Conservation (phyloP, 208 protist genomes). For the Novymonas esmeraldas region DNA sequence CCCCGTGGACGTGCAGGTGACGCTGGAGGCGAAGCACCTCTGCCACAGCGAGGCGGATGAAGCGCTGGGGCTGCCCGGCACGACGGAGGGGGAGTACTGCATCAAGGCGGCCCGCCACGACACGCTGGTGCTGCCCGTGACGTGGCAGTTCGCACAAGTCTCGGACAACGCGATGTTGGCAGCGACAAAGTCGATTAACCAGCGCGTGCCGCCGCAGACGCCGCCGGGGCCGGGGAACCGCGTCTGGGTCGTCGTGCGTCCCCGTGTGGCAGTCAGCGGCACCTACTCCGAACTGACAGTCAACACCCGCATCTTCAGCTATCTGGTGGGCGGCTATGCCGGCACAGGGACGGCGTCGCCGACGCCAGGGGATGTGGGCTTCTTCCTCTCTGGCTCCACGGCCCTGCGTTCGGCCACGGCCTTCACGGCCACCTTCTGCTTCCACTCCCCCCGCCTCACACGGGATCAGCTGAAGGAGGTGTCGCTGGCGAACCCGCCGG, state of each 20-base stretch:
- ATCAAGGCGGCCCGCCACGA: conserved; percentile 17
- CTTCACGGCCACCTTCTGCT: conserved; percentile 35
- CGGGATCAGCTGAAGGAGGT: conserved; percentile 11
- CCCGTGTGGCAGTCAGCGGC: neutral
- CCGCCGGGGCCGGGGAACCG: neutral
- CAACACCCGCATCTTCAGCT: conserved; percentile 22
- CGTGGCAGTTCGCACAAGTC: conserved; percentile 13
- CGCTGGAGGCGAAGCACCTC: conserved; percentile 26
- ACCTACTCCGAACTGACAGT: conserved; percentile 18
- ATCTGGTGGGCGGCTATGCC: conserved; percentile 9
- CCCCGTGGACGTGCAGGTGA: conserved; percentile 29
- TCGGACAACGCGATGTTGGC: conserved; percentile 7
- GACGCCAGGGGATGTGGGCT: conserved; percentile 3
- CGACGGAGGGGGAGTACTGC: conserved; percentile 29
- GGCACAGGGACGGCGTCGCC: neutral
- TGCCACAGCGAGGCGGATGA: conserved; percentile 38
- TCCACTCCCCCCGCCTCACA: conserved; percentile 24
- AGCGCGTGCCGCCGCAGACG: neutral
- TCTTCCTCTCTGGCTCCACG: conserved; percentile 10
- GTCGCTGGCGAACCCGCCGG: neutral
- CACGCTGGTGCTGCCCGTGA: conserved; percentile 7
- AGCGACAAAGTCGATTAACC: neutral
- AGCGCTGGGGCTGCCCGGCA: conserved; percentile 35
- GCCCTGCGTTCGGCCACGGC: neutral
- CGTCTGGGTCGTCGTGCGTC: conserved; percentile 16